Conservation (phyloP, 805 yeast species). For the Candida pseudoglaebosa region DNA sequence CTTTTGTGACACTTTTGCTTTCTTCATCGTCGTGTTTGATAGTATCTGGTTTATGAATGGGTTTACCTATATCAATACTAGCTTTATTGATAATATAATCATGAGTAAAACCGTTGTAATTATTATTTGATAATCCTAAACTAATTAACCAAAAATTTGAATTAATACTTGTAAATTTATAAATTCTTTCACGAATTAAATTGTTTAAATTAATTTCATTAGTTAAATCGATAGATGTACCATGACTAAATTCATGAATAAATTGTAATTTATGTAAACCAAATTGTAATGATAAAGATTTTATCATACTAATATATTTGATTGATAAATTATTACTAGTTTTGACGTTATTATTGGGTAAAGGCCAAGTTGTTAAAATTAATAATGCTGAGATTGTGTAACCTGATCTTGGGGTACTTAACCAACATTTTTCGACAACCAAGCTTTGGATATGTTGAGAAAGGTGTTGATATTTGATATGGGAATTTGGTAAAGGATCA, state of each 20-base stretch:
- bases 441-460: constrained; percentile 31
- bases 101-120: constrained; percentile 27
- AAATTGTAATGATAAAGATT: constrained; percentile 36
- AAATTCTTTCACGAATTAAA: constrained; percentile 36
- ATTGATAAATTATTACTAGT: constrained; percentile 28
- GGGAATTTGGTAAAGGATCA: constrained; percentile 8
- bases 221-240: constrained; percentile 22
- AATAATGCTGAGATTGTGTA: constrained; percentile 35
- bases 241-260: constrained; percentile 39
- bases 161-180: constrained; percentile 39
- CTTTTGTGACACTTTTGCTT: constrained; percentile 8
- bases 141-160: constrained; percentile 41
- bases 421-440: constrained; percentile 42
- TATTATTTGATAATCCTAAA: constrained; percentile 33
- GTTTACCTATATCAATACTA: constrained; percentile 6
- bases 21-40: neutral
- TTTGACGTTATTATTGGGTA: constrained; percentile 26
- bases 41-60: neutral
- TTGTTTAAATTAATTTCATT: constrained; percentile 28
- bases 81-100: constrained; percentile 37
- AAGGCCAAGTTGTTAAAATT: constrained; percentile 44
- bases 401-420: constrained; percentile 41
- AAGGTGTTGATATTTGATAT: constrained; percentile 18
- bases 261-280: constrained; percentile 41
- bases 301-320: constrained; percentile 36